Evolutionary conservation across 73 alveolate species (phyloP).

Genomic region (Symbiodinium natans): DNA sequence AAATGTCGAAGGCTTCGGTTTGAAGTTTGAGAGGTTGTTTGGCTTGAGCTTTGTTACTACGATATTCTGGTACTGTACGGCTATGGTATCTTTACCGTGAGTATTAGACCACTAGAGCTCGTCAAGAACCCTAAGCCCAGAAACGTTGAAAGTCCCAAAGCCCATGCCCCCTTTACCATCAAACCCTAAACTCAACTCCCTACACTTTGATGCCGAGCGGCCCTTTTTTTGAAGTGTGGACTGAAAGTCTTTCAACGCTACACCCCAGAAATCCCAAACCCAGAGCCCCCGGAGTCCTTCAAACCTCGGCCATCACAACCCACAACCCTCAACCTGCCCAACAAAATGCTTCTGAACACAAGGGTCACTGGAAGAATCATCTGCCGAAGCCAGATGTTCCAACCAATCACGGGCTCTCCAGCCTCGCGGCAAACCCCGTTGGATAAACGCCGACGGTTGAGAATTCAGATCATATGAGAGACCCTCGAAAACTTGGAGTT

Average conservation of each 20-base stretch:
- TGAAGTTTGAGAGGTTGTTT: background rate
- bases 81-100: background rate
- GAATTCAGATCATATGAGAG: too few species aligned
- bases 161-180: background rate
- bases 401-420: background rate
- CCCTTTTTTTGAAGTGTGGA: too few species aligned
- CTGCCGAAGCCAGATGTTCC: constrained; percentile 1
- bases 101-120: background rate
- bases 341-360: background rate
- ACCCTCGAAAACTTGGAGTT: too few species aligned
- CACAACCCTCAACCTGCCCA: background rate
- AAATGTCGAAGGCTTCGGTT: background rate
- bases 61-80: background rate
- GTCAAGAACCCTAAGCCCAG: background rate
- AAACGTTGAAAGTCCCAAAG: too few species aligned
- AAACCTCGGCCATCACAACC: too few species aligned
- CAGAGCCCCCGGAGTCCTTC: too few species aligned
- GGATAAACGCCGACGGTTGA: too few species aligned
- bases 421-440: background rate
- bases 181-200: background rate
- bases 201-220: too few species aligned
- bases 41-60: background rate
- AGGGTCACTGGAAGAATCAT: background rate
- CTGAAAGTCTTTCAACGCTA: too few species aligned
- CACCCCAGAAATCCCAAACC: background rate